Base-by-base conservation (phyloP, 106 monocot genomes). In the Agapanthus africanus region DNA sequence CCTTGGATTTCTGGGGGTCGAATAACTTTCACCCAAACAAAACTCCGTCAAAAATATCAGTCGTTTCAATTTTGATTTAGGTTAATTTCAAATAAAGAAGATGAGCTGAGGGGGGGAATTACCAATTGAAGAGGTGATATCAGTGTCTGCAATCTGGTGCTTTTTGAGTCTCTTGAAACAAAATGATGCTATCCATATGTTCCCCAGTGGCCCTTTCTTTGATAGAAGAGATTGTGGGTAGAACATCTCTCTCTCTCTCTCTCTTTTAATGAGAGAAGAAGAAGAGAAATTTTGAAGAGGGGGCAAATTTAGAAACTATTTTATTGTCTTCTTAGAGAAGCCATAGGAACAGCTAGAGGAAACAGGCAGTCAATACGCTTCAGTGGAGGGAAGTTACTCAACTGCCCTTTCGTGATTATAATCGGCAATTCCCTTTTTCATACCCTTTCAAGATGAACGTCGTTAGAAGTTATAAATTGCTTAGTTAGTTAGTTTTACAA, bases 101-200 rank as follows among this genome's bases (percentile, higher is more conserved):
- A 16, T n/a, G n/a, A n/a, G n/a, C n/a, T n/a, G n/a, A n/a, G n/a
- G n/a, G n/a, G 63, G 11, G 37, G 16, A 30, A 33, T 9, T 71
- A 95, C 95, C 88, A 35, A 97, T 59, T 10, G 84, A 78, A 37
- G 80, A 86, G 64, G 77, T 30, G 68, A 97, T 89, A 54, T 88
- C 77, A n/a, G 86, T 87, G 65, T 63, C 47, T 10, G 65, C 63
- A 68, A 97, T 79, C 74, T 97, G 78, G 8, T 86, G 76, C 74
- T 63, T 86, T 76, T 71, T 97, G 31, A 97, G 84, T 71, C 78
- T 91, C 63, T 68, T 86, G 76, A 77, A 79, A 78, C 73, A 83
- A 51, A 76, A 80, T 3, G 91, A 81, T 21, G 91, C 91, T 11
- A 82, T 62, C 91, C 88, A 97, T 41, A 91, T 84, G 78, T 70